Base-by-base conservation (phyloP, 805 yeast species). In the Cyberlindnera subsufficiens region DNA sequence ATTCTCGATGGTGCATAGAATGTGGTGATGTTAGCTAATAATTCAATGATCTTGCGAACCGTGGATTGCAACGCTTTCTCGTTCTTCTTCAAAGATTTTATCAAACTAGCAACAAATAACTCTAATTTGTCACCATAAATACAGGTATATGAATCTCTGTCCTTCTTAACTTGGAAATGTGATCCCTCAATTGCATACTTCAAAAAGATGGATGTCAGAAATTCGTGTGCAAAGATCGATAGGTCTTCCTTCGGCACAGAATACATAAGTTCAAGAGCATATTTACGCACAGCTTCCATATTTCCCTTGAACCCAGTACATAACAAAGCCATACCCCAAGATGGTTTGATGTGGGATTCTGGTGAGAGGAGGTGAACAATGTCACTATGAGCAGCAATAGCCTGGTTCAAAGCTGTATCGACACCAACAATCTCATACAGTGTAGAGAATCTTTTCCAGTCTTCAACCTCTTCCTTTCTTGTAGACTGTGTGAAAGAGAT, bases 381-480 rank as follows among this genome's bases (percentile, higher is more conserved):
- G 52, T 86, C 95, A 7, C 64, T 64, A 1, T 74, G 62, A 0
- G 93, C 91, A 11, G 87, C 96, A 51, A 81, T 80, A 0, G 90
- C 79, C 61, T 90, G 96, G 53, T 90, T 89, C 53, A 86, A 64
- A 0, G 96, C 85, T 0, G 96, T 79, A 58, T 89, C 96, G 32
- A 89, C 72, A 1, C 88, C 93, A 22, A 86, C 64, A 37, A 89
- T 84, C 55, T 89, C 96, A 53, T 77, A 83, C 13, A 89, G 63
- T 0, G 96, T 86, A 22, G 78, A 69, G 54, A 71, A 89, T 45
- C 86, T 72, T 35, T 76, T 71, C 96, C 96, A 89, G 18, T 78
- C 73, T 6, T 63, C 65, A 16, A 75, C 54, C 34, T 69, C 66
- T 16, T 43, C 43, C 0, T 59, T 63, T 1, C 36, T 34, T 3